Percentiles rank a stretch among this genome's conserved stretches.
Conservation (phyloP, 139 green algal species). For the Chlorella sp. region DNA sequence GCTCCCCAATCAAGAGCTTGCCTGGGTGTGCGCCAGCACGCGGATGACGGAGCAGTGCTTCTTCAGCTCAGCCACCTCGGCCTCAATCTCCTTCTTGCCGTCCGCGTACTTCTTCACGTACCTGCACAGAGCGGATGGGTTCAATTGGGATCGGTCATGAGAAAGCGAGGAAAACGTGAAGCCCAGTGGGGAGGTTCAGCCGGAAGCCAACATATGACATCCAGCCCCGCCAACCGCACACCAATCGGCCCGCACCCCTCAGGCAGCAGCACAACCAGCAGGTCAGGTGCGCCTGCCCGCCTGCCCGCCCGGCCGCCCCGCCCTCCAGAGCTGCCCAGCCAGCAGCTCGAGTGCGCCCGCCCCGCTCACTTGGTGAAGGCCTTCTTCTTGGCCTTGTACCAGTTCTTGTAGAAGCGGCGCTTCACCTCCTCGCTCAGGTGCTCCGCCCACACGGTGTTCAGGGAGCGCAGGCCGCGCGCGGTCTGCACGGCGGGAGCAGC, state of each 20-base stretch:
- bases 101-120: constrained; percentile 97
- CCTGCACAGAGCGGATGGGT: background rate
- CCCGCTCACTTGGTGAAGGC: constrained; percentile 91
- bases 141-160: too few relatives aligned
- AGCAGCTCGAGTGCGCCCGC: too few relatives aligned
- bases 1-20: constrained; percentile 31
- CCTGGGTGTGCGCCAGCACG: constrained; percentile 95
- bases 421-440: constrained; percentile 96
- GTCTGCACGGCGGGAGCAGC: constrained; percentile 68
- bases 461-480: constrained; percentile 86
- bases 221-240: too few relatives aligned
- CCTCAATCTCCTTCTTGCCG: constrained; percentile 92
- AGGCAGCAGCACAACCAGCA: too few relatives aligned
- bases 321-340: too few relatives aligned
- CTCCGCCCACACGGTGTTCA: constrained; percentile 98
- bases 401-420: constrained; percentile 98
- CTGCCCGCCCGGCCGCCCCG: too few relatives aligned
- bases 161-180: too few relatives aligned
- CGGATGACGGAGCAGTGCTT: constrained; percentile 94
- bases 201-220: too few relatives aligned
- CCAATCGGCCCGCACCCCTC: too few relatives aligned
- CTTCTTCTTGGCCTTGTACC: constrained; percentile 99
- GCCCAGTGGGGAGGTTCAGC: too few relatives aligned
- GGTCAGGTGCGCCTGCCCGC: too few relatives aligned
- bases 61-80: constrained; percentile 93